Conservation (phyloP, 73 alveolate genomes). For the Paramecium pentaurelia region DNA sequence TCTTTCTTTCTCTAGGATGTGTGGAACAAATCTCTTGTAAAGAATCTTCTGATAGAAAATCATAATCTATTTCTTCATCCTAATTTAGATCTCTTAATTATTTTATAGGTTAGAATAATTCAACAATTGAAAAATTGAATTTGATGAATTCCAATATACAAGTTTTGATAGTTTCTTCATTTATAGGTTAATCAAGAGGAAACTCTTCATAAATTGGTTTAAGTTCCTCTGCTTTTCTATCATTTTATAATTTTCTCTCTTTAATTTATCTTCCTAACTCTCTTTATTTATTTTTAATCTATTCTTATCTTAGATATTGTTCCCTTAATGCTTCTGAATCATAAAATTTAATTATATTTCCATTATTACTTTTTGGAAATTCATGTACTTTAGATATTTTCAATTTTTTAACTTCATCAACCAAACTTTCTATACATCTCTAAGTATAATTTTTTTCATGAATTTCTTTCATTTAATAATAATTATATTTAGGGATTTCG, state of each 20-base stretch:
- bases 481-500: neutral
- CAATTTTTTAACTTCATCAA: neutral
- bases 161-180: neutral
- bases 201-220: neutral
- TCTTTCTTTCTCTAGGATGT: neutral
- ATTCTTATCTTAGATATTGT: neutral
- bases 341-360: neutral
- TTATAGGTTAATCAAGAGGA: neutral
- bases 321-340: neutral
- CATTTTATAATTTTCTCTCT: neutral
- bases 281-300: neutral
- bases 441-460: neutral
- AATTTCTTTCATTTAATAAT: neutral
- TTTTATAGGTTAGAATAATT: neutral
- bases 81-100: neutral
- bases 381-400: neutral
- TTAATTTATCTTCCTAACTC: neutral
- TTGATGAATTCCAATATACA: neutral
- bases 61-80: neutral
- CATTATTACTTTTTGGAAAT: neutral
- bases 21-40: neutral
- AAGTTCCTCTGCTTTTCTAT: neutral
- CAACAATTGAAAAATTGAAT: neutral
- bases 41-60: neutral
- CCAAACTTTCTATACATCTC: neutral